Evolutionary conservation across 306 rosid species (phyloP).

Genomic region (Parietaria judaica): DNA sequence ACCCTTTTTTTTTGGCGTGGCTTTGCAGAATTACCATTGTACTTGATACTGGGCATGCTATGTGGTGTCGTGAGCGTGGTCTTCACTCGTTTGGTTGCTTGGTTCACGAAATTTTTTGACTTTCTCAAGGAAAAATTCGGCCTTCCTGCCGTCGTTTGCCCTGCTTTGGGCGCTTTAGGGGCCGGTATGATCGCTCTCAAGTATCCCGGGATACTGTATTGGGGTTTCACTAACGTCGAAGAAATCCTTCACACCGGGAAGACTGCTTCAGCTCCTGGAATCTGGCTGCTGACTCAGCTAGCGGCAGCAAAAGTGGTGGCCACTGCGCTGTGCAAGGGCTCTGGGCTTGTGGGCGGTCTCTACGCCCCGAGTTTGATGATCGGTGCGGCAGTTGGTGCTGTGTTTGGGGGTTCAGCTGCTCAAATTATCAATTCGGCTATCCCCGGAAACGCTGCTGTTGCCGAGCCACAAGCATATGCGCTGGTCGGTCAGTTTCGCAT

Average conservation of each 20-base stretch:
- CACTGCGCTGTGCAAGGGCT: conserved; percentile 96
- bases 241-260: conserved; percentile 94
- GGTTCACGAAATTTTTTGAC: conserved; percentile 70
- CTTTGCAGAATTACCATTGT: conserved; percentile 81
- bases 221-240: conserved; percentile 99
- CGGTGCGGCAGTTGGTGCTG: conserved; percentile 99
- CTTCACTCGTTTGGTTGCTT: conserved; percentile 74
- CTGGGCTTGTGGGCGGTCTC: conserved; percentile 96
- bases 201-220: conserved; percentile 95
- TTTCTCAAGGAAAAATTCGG: conserved; percentile 70
- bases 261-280: conserved; percentile 94
- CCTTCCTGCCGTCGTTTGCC: conserved; percentile 81
- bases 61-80: conserved; percentile 93
- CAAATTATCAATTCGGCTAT: conserved; percentile 76
- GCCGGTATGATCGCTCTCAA: conserved; percentile 93
- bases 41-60: conserved; percentile 96
- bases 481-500: conserved; percentile 32
- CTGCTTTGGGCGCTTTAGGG: conserved; percentile 96
- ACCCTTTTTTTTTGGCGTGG: conserved; percentile 19
- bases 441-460: conserved; percentile 98
- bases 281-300: conserved; percentile 88
- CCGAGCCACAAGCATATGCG: conserved; percentile 98
- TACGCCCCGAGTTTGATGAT: conserved; percentile 99
- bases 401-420: conserved; percentile 93
- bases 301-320: conserved; percentile 84